Percentiles rank a stretch among this genome's conserved stretches.
phyloP scores from a whole-genome alignment of 2,329 filamentous ascomycete species.

The Rutstroemia sp. region DNA sequence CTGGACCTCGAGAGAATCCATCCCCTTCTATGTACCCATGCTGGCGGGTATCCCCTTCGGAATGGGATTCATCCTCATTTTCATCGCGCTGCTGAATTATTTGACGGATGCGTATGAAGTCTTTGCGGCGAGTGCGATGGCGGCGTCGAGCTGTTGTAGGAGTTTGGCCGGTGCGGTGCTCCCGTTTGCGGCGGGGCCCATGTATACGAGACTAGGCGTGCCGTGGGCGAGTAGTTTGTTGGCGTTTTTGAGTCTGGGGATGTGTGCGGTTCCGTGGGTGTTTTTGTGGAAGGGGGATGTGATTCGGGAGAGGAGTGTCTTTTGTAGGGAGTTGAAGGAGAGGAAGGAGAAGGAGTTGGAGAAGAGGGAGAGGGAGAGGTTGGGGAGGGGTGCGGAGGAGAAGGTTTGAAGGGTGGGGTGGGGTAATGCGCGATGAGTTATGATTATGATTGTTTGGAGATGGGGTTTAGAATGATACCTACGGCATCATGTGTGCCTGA shows the following conservation, averaged over 20 bases:
- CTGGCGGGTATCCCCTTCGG: constrained; percentile 50
- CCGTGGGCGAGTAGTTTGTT: constrained; percentile 40
- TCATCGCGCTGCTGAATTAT: constrained; percentile 55
- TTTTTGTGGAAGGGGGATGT: constrained; percentile 41
- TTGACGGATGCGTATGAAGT: constrained; percentile 49
- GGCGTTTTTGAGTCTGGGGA: constrained; percentile 39
- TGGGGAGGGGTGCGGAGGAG: neutral
- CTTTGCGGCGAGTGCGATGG: constrained; percentile 50
- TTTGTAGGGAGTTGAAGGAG: constrained; percentile 41
- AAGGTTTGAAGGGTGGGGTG: too few species aligned
- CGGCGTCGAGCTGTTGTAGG: constrained; percentile 32
- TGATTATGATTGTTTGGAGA: too few species aligned
- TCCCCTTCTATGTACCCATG: constrained; percentile 49
- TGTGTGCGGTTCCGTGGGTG: constrained; percentile 43
- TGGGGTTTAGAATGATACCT: too few species aligned
- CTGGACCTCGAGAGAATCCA: constrained; percentile 44
- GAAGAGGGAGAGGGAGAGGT: constrained; percentile 18
- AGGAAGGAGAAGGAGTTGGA: constrained; percentile 26
- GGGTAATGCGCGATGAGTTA: too few species aligned
- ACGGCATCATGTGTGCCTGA: too few species aligned
- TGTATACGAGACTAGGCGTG: constrained; percentile 39
- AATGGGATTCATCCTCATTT: constrained; percentile 44
- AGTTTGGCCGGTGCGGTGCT: constrained; percentile 38
- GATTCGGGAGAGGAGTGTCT: constrained; percentile 39
- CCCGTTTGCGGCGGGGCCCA: constrained; percentile 39